Evolutionary conservation across 805 yeast species (phyloP).

Genomic region (Barnettozyma californica): DNA sequence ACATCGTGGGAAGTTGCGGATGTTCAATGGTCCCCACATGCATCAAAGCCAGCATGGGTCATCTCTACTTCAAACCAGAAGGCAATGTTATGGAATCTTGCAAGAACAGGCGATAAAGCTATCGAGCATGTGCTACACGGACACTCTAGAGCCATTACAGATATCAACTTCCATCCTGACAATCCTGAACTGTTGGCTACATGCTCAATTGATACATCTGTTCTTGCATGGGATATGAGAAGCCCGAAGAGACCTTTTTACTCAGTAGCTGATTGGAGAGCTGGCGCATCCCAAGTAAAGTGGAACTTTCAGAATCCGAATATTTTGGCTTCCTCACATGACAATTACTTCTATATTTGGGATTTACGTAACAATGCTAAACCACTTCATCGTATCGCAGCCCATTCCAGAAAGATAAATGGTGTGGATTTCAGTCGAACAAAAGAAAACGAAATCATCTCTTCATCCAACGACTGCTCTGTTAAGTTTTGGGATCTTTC

Average conservation of each 20-base stretch:
- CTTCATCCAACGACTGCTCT: constrained; percentile 82
- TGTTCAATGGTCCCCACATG: constrained; percentile 97
- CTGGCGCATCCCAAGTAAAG: constrained; percentile 92
- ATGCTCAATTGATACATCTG: constrained; percentile 85
- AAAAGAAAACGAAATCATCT: constrained; percentile 53
- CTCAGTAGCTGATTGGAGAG: constrained; percentile 90
- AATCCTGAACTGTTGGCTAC: constrained; percentile 88
- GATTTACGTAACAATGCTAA: constrained; percentile 77
- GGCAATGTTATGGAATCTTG: constrained; percentile 90
- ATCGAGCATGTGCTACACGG: constrained; percentile 84
- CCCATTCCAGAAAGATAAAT: constrained; percentile 83
- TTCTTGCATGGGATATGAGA: constrained; percentile 88
- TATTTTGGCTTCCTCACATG: constrained; percentile 83
- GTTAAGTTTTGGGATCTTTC: constrained; percentile 79
- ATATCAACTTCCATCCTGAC: constrained; percentile 84
- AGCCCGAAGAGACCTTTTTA: constrained; percentile 67
- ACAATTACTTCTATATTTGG: constrained; percentile 78
- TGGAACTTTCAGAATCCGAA: constrained; percentile 80
- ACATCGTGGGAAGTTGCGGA: constrained; percentile 99
- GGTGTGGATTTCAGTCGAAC: constrained; percentile 79
- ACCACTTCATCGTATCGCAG: constrained; percentile 63
- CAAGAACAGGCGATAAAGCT: constrained; percentile 62
- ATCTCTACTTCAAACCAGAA: constrained; percentile 93
- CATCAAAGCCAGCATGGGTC: constrained; percentile 81
- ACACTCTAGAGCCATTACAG: constrained; percentile 91